These are phyloP conservation scores for Pseudopithomyces maydicus DNA, from an alignment of 2,329 filamentous ascomycete genomes.

Conservation along the genomic window DNA sequence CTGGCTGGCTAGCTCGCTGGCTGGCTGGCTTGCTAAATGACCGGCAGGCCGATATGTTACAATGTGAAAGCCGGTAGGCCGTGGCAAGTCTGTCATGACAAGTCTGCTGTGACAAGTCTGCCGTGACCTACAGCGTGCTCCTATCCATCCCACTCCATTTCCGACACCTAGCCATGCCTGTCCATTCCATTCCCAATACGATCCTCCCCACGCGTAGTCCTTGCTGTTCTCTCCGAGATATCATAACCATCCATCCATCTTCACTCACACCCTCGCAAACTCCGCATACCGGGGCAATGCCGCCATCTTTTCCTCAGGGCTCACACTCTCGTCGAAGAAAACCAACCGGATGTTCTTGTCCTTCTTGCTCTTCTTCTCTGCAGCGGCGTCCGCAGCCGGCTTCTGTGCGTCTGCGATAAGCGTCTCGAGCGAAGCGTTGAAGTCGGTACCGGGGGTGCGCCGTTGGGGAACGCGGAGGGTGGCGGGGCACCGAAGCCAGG, in stretches of 20 bases:
- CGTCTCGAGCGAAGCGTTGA: conserved; percentile 54
- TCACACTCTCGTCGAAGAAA: conserved; percentile 79
- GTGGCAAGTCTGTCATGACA: neutral
- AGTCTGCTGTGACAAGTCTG: neutral
- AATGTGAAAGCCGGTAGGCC: neutral
- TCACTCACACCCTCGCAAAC: conserved; percentile 28
- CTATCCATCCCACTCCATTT: too few relatives aligned
- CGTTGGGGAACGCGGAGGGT: conserved; percentile 18
- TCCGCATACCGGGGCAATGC: conserved; percentile 72
- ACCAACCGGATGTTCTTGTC: conserved; percentile 69
- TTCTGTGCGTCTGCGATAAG: conserved; percentile 56
- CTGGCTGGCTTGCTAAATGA: neutral
- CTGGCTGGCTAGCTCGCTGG: too few relatives aligned
- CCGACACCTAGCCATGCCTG: neutral
- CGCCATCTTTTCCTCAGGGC: conserved; percentile 90
- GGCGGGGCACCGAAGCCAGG: conserved; percentile 45
- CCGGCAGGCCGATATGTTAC: neutral
- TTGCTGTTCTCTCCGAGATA: neutral
- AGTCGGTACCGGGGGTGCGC: conserved; percentile 12
- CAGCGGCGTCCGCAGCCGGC: conserved; percentile 38
- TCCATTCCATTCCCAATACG: neutral
- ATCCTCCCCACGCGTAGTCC: neutral
- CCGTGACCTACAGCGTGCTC: too few relatives aligned
- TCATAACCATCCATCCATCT: neutral
- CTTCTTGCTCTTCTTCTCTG: conserved; percentile 65